Percentiles rank a stretch among this genome's conserved stretches.
Evolutionary conservation across 139 green algal species (phyloP).

Genomic region (Diplosphaera chodatii): DNA sequence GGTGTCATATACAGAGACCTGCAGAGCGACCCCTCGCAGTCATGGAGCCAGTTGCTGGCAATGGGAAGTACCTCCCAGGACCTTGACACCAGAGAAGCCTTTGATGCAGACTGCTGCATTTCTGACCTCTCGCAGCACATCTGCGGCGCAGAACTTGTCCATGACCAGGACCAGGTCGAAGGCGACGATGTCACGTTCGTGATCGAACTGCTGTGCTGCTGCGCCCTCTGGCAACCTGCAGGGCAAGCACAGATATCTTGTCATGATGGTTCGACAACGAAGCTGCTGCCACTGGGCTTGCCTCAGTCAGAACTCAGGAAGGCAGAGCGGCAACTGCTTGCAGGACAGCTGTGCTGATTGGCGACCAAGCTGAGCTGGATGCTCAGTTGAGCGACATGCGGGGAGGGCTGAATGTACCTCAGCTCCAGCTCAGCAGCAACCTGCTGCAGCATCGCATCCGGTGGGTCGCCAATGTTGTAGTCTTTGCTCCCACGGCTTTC

Average conservation of each 20-base stretch:
- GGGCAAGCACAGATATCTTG: not conserved
- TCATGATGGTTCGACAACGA: too few relatives aligned
- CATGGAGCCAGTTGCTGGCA: too few relatives aligned
- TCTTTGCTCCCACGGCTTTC: slow-evolving; percentile 42
- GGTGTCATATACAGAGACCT: slow-evolving; percentile 70
- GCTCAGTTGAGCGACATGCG: too few relatives aligned
- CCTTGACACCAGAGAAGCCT: too few relatives aligned
- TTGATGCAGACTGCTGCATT: not conserved
- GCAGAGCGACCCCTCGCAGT: too few relatives aligned
- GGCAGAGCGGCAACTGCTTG: too few relatives aligned
- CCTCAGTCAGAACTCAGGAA: too few relatives aligned
- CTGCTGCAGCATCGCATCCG: slow-evolving; percentile 30
- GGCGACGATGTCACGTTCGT: slow-evolving; percentile 51
- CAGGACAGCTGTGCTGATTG: too few relatives aligned
- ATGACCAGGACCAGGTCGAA: slow-evolving; percentile 73
- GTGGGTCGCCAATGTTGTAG: slow-evolving; percentile 66
- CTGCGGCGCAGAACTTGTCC: slow-evolving; percentile 80
- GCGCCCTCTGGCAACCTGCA: slow-evolving; percentile 14
- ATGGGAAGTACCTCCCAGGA: too few relatives aligned
- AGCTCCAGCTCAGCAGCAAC: slow-evolving; percentile 28
- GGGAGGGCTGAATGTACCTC: not conserved
- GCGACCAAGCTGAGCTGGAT: too few relatives aligned
- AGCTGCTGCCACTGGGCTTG: too few relatives aligned
- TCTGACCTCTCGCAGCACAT: slow-evolving; percentile 75
- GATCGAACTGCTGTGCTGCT: slow-evolving; percentile 42